Base-by-base conservation (phyloP, 208 protist species). In the Trypanosoma theileri region DNA sequence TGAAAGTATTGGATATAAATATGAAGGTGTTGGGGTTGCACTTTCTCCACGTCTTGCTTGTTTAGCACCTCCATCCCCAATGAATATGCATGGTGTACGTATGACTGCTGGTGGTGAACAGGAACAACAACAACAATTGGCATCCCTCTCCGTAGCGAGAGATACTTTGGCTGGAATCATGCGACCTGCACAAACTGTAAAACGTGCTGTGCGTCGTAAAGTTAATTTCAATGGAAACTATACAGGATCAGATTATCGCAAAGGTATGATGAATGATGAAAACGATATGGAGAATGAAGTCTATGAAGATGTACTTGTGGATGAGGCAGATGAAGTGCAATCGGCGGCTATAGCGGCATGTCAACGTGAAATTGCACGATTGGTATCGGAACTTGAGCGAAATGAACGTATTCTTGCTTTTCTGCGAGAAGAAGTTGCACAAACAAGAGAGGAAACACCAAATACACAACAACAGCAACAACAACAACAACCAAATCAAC, bases 301-400 rank as follows among this genome's bases (percentile, higher is more conserved):
- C 3, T 86, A 82, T 45, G 82, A 86, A 26, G 80, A 80, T 26
- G 42, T 67, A 14, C 56, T 84, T 31, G 28, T 82, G 4, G 80
- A 84, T 53, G 71, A 81, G 26, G 57, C 65, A 17, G 73, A 75
- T 7, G 75, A 79, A 26, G 61, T 82, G 11, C 68, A 81, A 53
- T 70, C 53, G 19, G 58, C 81, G 9, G 35, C 87, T 28, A 68
- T 80, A 17, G 55, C 28, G 0, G 84, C 79, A 6, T 75, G 85
- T 12, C 82, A 86, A 62, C 52, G 68, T 14, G 85, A 94, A 59
- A 65, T 94, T 52, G 68, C 73, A 11, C 79, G 84, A 4, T 71
- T 92, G 21, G 28, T 90, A 14, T 74, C 80, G 4, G 83, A 92
- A 42, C 76, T 81, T 56, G 84, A 91, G 16, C 22, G 58, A 9